Percentiles rank a stretch among this genome's conserved stretches.
Evolutionary conservation across 768 basidiomycete genomes (phyloP).

Genomic region (Mycena rebaudengoi): DNA sequence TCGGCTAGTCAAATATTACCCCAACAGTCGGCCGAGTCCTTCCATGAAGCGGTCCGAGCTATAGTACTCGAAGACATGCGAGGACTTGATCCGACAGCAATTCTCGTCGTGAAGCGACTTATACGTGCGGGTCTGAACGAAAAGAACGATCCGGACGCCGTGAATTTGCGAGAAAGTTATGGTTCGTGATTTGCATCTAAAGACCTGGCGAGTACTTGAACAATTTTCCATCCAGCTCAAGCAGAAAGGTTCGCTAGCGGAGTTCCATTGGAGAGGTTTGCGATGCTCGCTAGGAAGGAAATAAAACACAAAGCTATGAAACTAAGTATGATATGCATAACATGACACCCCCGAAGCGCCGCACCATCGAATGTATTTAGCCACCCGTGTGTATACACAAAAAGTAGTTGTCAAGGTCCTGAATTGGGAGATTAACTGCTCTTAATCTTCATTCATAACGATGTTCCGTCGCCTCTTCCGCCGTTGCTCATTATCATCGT

Average conservation of each 20-base stretch:
- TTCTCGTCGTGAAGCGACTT: slow-evolving; percentile 61
- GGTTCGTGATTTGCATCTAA: slow-evolving; percentile 38
- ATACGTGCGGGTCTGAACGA: slow-evolving; percentile 65
- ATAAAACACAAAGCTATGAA: slow-evolving; percentile 61
- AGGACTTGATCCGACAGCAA: slow-evolving; percentile 63
- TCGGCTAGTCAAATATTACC: slow-evolving; percentile 65
- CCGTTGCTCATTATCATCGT: slow-evolving; percentile 28
- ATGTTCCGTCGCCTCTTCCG: slow-evolving; percentile 36
- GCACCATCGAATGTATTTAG: too few relatives aligned
- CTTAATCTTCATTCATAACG: not conserved
- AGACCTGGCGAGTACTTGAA: not conserved
- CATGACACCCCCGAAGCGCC: too few relatives aligned
- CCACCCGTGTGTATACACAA: too few relatives aligned
- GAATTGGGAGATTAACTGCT: not conserved
- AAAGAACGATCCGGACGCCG: slow-evolving; percentile 69
- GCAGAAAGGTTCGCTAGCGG: slow-evolving; percentile 70
- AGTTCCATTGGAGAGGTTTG: slow-evolving; percentile 59
- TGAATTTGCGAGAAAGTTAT: slow-evolving; percentile 75
- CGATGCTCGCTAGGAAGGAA: slow-evolving; percentile 65
- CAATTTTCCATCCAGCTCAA: slow-evolving; percentile 51
- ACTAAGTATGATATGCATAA: not conserved
- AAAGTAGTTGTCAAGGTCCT: not conserved
- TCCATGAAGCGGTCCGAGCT: slow-evolving; percentile 60
- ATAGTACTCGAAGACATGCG: slow-evolving; percentile 62
- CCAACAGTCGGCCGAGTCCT: slow-evolving; percentile 55